phyloP scores from a whole-genome alignment of 306 rosid species.

The peach (Prunus persica) region DNA sequence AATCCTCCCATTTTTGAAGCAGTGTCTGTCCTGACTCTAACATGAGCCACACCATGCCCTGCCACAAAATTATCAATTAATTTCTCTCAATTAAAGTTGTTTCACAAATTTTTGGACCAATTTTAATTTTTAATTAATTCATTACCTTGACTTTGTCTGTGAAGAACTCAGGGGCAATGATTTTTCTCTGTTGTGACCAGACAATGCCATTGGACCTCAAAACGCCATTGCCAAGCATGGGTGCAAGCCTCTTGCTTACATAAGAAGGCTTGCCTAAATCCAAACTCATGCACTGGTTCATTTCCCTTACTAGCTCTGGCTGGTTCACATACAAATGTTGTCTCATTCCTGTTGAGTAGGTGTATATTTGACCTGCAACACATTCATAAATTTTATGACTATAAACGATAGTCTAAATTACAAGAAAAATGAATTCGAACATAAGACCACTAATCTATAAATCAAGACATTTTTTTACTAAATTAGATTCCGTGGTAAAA shows the following conservation, averaged over 20 bases:
- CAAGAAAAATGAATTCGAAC: no score
- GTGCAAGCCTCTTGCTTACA: conserved; percentile 64
- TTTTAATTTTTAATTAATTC: neutral
- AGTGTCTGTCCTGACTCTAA: conserved; percentile 55
- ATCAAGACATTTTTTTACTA: fast-evolving
- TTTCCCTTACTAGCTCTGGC: conserved; percentile 72
- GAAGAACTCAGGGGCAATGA: conserved; percentile 87
- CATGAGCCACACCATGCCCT: conserved; percentile 88
- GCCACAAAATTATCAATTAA: conserved; percentile 11
- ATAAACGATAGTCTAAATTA: no score
- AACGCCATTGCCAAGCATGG: conserved; percentile 85
- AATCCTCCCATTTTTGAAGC: conserved; percentile 57
- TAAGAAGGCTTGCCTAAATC: conserved; percentile 80
- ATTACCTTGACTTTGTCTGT: conserved; percentile 81
- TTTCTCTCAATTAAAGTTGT: neutral
- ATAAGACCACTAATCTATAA: fast-evolving
- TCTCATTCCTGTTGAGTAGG: conserved; percentile 76
- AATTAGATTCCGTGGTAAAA: fast-evolving
- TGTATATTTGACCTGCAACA: conserved; percentile 65
- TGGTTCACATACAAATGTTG: conserved; percentile 76
- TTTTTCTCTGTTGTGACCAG: conserved; percentile 87
- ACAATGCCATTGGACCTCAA: conserved; percentile 65
- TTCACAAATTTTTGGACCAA: neutral
- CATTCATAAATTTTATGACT: neutral
- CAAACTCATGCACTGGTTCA: conserved; percentile 55